Evolutionary conservation across 805 yeast genomes (phyloP).

Genomic region (Ogataea haglerorum): DNA sequence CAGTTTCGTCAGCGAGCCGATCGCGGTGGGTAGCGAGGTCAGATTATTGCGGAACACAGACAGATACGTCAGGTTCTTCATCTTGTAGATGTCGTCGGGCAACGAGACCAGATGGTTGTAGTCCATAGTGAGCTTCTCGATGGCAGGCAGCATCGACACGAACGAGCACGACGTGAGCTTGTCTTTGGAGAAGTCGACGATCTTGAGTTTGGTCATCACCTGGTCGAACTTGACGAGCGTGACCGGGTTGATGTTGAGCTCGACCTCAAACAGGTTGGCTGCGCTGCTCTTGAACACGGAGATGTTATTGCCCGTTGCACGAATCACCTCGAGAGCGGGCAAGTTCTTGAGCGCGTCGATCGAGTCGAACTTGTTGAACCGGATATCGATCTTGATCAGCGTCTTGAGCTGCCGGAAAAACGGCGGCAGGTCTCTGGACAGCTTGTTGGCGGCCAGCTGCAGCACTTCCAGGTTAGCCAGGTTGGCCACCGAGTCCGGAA

Average conservation of each 20-base stretch:
- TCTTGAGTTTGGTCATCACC: conserved; percentile 57
- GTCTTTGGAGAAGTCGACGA: conserved; percentile 76
- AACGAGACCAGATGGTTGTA: conserved; percentile 76
- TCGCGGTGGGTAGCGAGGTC: conserved; percentile 61
- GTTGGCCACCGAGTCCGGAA: conserved; percentile 62
- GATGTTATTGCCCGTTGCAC: conserved; percentile 71
- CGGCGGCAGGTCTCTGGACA: conserved; percentile 49
- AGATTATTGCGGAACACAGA: conserved; percentile 75
- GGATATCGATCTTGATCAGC: conserved; percentile 69
- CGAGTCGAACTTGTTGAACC: conserved; percentile 60
- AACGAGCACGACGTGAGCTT: conserved; percentile 75
- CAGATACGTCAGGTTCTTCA: conserved; percentile 58
- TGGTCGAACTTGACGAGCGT: conserved; percentile 59
- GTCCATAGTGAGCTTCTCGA: conserved; percentile 74
- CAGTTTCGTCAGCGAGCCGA: conserved; percentile 58
- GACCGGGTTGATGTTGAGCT: conserved; percentile 79
- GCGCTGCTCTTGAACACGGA: conserved; percentile 65
- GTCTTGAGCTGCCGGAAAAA: conserved; percentile 50
- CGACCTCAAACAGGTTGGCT: conserved; percentile 61
- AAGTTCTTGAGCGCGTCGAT: conserved; percentile 54
- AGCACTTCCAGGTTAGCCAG: conserved; percentile 62
- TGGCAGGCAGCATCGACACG: conserved; percentile 54
- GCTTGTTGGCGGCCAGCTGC: conserved; percentile 69
- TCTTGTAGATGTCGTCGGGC: conserved; percentile 62
- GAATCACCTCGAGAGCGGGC: conserved; percentile 65